Conservation (phyloP, 257 asterid genomes). For the Lycium barbarum region DNA sequence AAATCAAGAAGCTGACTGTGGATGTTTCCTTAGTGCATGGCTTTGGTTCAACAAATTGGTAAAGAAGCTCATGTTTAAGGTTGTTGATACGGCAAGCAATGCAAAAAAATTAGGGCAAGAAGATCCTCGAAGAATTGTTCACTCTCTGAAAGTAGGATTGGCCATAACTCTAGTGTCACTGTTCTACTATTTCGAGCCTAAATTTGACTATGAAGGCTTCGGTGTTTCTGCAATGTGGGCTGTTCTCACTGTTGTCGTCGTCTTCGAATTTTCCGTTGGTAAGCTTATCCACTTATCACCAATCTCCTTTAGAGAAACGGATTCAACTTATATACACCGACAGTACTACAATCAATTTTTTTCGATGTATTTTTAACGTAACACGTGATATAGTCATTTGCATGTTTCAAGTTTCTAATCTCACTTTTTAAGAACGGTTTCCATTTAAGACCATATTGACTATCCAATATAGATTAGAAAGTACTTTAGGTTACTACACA, state of each 20-base stretch:
- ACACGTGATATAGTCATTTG: too few relatives aligned
- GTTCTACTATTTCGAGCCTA: conserved; percentile 70
- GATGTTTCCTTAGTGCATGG: conserved; percentile 19
- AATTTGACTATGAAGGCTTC: conserved; percentile 51
- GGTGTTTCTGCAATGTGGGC: conserved; percentile 85
- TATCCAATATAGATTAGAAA: too few relatives aligned
- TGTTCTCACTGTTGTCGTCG: conserved; percentile 74
- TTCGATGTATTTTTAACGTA: too few relatives aligned
- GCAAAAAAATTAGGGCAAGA: conserved; percentile 51
- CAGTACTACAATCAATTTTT: too few relatives aligned
- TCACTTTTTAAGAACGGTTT: too few relatives aligned
- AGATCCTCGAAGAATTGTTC: conserved; percentile 70
- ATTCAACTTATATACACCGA: neutral
- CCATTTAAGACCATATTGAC: too few relatives aligned
- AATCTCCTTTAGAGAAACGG: neutral
- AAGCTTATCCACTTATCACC: conserved; percentile 20
- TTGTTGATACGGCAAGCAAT: neutral
- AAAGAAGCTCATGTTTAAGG: neutral
- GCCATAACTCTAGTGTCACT: conserved; percentile 66
- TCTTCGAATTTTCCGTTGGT: conserved; percentile 76
- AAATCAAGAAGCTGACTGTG: conserved; percentile 25
- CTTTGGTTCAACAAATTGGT: neutral
- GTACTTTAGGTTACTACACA: too few relatives aligned
- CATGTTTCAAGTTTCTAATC: too few relatives aligned
- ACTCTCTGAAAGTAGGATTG: conserved; percentile 71